phyloP scores from a whole-genome alignment of 164 flowering plant species.

The Malania oleifera region DNA sequence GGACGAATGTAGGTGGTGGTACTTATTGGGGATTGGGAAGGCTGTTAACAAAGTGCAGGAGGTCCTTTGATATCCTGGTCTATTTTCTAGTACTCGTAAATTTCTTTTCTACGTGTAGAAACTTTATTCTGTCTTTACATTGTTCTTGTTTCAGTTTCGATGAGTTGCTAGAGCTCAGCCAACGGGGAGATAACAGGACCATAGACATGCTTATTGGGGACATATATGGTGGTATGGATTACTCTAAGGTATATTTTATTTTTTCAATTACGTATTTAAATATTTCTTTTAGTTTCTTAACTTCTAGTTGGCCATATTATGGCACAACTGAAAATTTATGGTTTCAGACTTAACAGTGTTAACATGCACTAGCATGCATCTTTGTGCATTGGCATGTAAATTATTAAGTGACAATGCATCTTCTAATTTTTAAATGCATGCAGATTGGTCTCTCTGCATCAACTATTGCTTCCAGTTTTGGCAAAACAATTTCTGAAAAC shows the following conservation, averaged over 20 bases:
- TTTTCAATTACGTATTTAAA: too few relatives aligned
- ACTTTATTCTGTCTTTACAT: background rate
- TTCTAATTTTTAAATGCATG: background rate
- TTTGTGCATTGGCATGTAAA: too few relatives aligned
- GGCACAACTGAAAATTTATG: background rate
- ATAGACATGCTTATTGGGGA: constrained; percentile 99
- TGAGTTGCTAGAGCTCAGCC: constrained; percentile 93
- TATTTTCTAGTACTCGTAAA: background rate
- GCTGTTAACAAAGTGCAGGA: constrained; percentile 88
- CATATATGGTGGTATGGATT: constrained; percentile 96
- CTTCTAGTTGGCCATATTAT: too few relatives aligned
- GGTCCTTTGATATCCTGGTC: constrained; percentile 32
- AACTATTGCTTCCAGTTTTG: constrained; percentile 98
- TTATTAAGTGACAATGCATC: too few relatives aligned
- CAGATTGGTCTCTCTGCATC: constrained; percentile 98
- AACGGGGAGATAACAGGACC: constrained; percentile 77
- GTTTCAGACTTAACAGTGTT: too few relatives aligned
- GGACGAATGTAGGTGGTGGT: constrained; percentile 98
- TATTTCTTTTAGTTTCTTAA: too few relatives aligned
- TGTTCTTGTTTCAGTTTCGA: constrained; percentile 59
- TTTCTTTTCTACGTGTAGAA: background rate
- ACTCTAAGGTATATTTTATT: constrained; percentile 54
- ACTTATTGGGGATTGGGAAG: constrained; percentile 97
- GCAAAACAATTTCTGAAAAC: constrained; percentile 79
- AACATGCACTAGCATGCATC: background rate